A percentile compares a stretch with the other conserved stretches of the same genome.
These are phyloP conservation scores for Thelonectria discophora DNA, from an alignment of 2,329 filamentous ascomycete species.

Conservation along the genomic window DNA sequence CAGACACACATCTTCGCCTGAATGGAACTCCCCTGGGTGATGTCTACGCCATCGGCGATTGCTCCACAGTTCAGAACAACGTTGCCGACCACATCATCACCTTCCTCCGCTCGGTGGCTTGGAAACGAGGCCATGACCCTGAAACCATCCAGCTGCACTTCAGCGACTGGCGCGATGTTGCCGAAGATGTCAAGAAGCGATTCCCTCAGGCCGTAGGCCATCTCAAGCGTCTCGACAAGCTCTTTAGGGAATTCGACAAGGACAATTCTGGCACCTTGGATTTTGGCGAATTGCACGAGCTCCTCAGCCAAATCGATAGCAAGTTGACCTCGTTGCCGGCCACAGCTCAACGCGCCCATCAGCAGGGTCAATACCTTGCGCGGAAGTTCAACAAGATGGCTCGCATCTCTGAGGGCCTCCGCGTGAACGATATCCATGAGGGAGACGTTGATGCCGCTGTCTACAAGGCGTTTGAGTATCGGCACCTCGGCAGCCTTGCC, in stretches of 20 bases:
- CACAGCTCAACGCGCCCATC: constrained; percentile 94
- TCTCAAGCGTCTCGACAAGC: constrained; percentile 85
- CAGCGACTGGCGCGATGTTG: constrained; percentile 86
- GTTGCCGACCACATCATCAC: constrained; percentile 88
- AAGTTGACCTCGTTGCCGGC: constrained; percentile 95
- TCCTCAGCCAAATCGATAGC: constrained; percentile 90
- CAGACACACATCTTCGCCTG: constrained; percentile 89
- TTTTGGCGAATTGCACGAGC: constrained; percentile 88
- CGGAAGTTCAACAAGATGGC: constrained; percentile 94
- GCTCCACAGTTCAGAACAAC: constrained; percentile 97
- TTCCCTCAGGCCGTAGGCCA: constrained; percentile 93
- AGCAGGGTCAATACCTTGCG: constrained; percentile 92
- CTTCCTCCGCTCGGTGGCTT: constrained; percentile 89
- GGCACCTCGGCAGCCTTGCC: constrained; percentile 88
- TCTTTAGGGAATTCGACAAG: constrained; percentile 92
- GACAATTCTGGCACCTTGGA: constrained; percentile 93
- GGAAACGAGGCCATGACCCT: constrained; percentile 90
- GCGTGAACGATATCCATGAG: constrained; percentile 82
- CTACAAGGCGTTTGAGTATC: constrained; percentile 95
- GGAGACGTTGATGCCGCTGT: constrained; percentile 91
- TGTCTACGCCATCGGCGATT: constrained; percentile 96
- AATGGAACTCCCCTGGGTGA: constrained; percentile 90
- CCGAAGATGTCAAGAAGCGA: constrained; percentile 81
- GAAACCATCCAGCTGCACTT: constrained; percentile 89
- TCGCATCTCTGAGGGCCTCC: constrained; percentile 76